A percentile compares a stretch with the other conserved stretches of the same genome.
phyloP scores from a whole-genome alignment of 2,329 filamentous ascomycete species.

The Pseudogymnoascus sp. region DNA sequence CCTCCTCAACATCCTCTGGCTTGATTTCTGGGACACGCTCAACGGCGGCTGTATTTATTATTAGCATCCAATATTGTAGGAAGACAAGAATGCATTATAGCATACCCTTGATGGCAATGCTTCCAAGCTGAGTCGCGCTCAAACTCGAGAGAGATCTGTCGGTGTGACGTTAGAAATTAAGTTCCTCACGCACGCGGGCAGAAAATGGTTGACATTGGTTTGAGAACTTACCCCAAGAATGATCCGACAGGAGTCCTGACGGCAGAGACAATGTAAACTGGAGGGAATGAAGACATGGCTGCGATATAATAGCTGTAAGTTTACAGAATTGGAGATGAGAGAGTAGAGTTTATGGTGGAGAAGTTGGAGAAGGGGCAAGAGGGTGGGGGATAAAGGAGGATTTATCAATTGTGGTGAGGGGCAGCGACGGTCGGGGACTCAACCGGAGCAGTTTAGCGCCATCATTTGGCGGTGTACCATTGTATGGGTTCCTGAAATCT shows the following conservation, averaged over 20 bases:
- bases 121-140: conserved; percentile 77
- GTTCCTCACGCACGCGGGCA: conserved; percentile 28
- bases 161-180: conserved; percentile 13
- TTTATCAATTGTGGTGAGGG: conserved; percentile 12
- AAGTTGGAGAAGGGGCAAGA: conserved; percentile 6
- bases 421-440: neutral
- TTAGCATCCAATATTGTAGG: conserved; percentile 13
- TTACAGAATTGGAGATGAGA: conserved; percentile 10
- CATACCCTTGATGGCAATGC: conserved; percentile 84
- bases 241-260: conserved; percentile 86
- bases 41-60: conserved; percentile 52
- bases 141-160: conserved; percentile 77
- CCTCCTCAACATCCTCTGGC: conserved; percentile 83
- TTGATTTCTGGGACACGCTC: conserved; percentile 81
- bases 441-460: neutral
- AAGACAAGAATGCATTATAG: neutral
- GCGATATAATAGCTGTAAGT: conserved; percentile 10
- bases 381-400: conserved; percentile 7
- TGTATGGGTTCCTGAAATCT: conserved; percentile 3
- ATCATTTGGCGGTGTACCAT: conserved; percentile 6
- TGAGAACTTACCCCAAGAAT: conserved; percentile 70
- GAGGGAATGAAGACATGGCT: conserved; percentile 69
- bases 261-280: conserved; percentile 93
- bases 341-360: neutral
- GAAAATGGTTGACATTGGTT: conserved; percentile 53